Base-by-base conservation (phyloP, 768 basidiomycete genomes). In the Kondoa malvinella region DNA sequence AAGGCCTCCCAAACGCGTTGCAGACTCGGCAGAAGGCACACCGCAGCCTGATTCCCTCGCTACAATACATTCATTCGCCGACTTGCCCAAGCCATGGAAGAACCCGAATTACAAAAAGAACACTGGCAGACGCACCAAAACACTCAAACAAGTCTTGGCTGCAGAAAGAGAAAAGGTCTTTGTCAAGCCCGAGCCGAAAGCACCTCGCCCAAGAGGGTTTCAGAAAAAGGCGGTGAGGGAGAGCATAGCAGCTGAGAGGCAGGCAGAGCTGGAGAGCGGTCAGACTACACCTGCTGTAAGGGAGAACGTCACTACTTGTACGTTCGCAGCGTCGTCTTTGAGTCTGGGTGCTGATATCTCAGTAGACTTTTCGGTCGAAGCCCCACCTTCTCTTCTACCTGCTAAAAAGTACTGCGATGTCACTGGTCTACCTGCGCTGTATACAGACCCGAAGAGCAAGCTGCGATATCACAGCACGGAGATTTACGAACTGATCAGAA, bases 321-420 rank as follows among this genome's bases (percentile, higher is more conserved):
- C 16, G 15, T 32, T 31, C 16, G n/a, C n/a, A 34, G 61, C 26
- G 2, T 63, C 30, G 12, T 34, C 32, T 3, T 34, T 27, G 16
- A 29, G 4, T 8, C 61, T 63, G 16, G 3, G 21, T 63, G 61
- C 15, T 4, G 58, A 4, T 60, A 4, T 21, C 40, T 8, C 8
- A 50, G 31, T 4, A 63, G 61, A 63, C 32, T 30, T 31, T 17
- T 63, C 61, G 16, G 30, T 63, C 34, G 72, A 73, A 67, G 78
- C 78, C 0, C 78, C 78, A 3, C 79, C 79, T 1, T 77, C 76
- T 0, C 70, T 79, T 1, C 62, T 77, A 2, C 79, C 79, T 2
- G 68, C 76, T 0, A 80, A 79, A 70, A 79, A 79, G 65, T 80
- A 79, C 71, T 80, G 79, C 75, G 79, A 80, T 65, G 76, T 80